These are phyloP conservation scores for Curvularia sp. DNA, from an alignment of 2,329 filamentous ascomycete species.

Conservation along the genomic window DNA sequence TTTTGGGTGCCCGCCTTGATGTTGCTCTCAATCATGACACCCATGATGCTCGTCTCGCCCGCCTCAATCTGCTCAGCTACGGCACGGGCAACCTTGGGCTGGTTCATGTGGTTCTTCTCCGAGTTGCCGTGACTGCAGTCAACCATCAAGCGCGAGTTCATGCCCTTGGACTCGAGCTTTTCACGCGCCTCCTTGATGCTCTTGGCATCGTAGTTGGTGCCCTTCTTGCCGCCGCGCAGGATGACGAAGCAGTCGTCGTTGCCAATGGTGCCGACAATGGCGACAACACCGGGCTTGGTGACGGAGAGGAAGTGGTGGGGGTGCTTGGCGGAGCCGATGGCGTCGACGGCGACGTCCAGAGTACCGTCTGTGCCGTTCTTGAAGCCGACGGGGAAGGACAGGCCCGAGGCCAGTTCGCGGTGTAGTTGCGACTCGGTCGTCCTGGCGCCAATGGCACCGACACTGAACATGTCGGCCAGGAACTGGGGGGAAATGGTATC, in stretches of 20 bases:
- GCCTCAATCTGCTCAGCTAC: conserved; percentile 84
- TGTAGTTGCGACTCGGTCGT: conserved; percentile 97
- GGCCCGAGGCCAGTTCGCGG: conserved; percentile 88
- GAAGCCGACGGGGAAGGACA: conserved; percentile 98
- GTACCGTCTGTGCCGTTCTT: conserved; percentile 98
- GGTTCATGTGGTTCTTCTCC: conserved; percentile 94
- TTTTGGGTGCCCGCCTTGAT: conserved; percentile 96
- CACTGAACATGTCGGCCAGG: conserved; percentile 86
- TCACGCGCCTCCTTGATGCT: conserved; percentile 85
- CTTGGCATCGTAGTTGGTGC: conserved; percentile 89
- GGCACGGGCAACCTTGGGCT: conserved; percentile 86
- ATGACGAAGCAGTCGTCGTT: conserved; percentile 99
- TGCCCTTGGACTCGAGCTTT: conserved; percentile 75
- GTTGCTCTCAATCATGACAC: conserved; percentile 98
- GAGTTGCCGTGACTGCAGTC: conserved; percentile 99
- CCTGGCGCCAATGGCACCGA: conserved; percentile 92
- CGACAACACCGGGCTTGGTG: conserved; percentile 93
- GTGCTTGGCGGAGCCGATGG: conserved; percentile 89
- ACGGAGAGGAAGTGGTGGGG: conserved; percentile 97
- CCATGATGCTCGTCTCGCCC: conserved; percentile 89
- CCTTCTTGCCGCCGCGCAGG: conserved; percentile 87
- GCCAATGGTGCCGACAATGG: conserved; percentile 91
- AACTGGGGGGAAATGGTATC: conserved; percentile 99
- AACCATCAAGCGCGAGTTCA: conserved; percentile 86
- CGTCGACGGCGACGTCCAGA: conserved; percentile 88